Evolutionary conservation across 495 filamentous ascomycete genomes (phyloP), one percentile per base, ranked within the genome.

Genomic region (Xylaria grammica): DNA sequence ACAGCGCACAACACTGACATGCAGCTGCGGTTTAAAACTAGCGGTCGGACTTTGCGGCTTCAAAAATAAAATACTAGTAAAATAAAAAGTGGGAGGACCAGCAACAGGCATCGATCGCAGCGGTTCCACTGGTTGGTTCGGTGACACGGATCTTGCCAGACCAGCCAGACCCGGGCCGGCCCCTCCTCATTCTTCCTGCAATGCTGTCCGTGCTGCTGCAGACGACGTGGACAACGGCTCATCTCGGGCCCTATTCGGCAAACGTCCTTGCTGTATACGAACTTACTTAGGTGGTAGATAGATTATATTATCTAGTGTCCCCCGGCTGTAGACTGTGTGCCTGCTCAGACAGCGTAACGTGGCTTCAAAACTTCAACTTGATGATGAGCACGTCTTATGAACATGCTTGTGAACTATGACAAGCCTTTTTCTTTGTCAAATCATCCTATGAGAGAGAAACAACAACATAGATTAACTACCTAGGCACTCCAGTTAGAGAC

Each of bases 31-130:
- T 58, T 42, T 58, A 26, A 29, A 46, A 44, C 24, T 32, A 44
- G 62, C 42, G 24, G 53, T 58, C 62, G 53, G 44, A 38, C 34
- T 57, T 55, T 57, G 40, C 51, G 61, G 52, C 51, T 63, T 56
- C 40, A 49, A n/a, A 52, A 20, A 52, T 15, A 29, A 27, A 42
- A 61, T 26, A 22, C n/a, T 11, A 11, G 32, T 30, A 26, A 60
- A 51, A 26, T 38, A 45, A 54, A 54, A 63, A 45, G 40, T 34
- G 40, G 50, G 52, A 52, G 59, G 20, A n/a, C 17, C n/a, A 26
- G 45, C 45, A 24, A 19, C 13, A 9, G 5, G 17, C 32, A 20
- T 27, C 32, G 32, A n/a, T n/a, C n/a, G n/a, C n/a, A n/a, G n/a
- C n/a, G n/a, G n/a, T n/a, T n/a, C n/a, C 58, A 38, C 8, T 50